Evolutionary conservation across 176 grass and related monocot species (phyloP).

Genomic region (Zoysia pacifica): DNA sequence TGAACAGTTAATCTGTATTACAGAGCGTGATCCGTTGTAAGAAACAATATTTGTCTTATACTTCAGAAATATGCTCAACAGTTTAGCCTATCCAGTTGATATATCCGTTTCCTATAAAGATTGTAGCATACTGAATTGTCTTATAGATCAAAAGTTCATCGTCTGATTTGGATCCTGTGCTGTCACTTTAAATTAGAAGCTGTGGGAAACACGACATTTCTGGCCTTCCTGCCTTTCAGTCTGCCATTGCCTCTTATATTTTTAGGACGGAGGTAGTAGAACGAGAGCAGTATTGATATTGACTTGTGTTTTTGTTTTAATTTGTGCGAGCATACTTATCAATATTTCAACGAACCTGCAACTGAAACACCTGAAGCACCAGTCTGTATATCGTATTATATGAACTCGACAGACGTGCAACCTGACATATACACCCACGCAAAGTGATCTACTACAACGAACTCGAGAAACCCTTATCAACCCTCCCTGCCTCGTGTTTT

Average conservation of each 20-base stretch:
- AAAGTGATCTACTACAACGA: not conserved
- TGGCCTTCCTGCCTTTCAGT: not conserved
- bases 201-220: not conserved
- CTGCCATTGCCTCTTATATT: not conserved
- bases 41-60: conserved; percentile 33
- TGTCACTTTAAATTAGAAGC: not conserved
- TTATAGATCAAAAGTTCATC: not conserved
- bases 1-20: conserved; percentile 23
- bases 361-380: not conserved
- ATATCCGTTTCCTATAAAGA: not conserved
- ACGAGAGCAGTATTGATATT: not conserved
- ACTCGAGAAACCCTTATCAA: not conserved
- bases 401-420: not conserved
- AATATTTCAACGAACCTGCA: not conserved
- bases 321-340: not conserved
- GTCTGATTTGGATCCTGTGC: not conserved
- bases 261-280: not conserved
- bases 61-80: not conserved
- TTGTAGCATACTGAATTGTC: not conserved
- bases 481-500: not conserved
- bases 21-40: conserved; percentile 6
- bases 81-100: not conserved
- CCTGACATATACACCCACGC: conserved; percentile 20
- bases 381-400: not conserved
- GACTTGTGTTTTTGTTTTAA: not conserved